Evolutionary conservation across 1,284 basidiomycete genomes (phyloP).

Genomic region (Boletus smithii): DNA sequence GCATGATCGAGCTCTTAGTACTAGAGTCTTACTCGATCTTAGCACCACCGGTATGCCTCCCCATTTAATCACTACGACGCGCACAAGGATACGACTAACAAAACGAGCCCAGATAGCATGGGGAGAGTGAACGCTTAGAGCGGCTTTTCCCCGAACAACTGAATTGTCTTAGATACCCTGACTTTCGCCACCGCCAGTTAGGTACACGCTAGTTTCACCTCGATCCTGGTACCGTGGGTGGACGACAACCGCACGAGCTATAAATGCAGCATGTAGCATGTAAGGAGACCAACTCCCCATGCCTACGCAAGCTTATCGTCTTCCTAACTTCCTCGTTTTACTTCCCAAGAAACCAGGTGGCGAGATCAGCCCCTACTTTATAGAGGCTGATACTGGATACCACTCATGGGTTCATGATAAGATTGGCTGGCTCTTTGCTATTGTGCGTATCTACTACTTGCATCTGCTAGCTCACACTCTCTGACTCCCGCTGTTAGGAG

Average conservation of each 20-base stretch:
- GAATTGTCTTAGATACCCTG: neutral
- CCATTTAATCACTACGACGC: neutral
- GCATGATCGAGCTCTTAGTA: neutral
- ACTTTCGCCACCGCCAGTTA: slow-evolving; percentile 6
- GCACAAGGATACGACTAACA: neutral
- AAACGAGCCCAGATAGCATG: neutral
- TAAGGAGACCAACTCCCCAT: slow-evolving; percentile 12
- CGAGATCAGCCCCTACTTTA: slow-evolving; percentile 27
- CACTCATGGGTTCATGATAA: slow-evolving; percentile 27
- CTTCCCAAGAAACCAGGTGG: slow-evolving; percentile 30
- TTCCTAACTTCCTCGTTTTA: slow-evolving; percentile 26
- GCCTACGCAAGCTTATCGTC: slow-evolving; percentile 18
- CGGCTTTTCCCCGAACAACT: neutral
- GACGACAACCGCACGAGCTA: slow-evolving; percentile 8
- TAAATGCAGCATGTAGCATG: slow-evolving; percentile 14
- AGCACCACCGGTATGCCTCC: neutral
- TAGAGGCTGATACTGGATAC: slow-evolving; percentile 23
- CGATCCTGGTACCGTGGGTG: slow-evolving; percentile 3
- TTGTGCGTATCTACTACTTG: slow-evolving; percentile 15
- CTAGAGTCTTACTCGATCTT: neutral
- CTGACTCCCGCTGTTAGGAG: slow-evolving; percentile 16
- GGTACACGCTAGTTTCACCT: slow-evolving; percentile 19
- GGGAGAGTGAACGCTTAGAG: neutral
- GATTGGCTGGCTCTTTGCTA: slow-evolving; percentile 24
- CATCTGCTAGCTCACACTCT: neutral